Conservation (phyloP, 495 filamentous ascomycete species). For the Jackrogersella minutella region DNA sequence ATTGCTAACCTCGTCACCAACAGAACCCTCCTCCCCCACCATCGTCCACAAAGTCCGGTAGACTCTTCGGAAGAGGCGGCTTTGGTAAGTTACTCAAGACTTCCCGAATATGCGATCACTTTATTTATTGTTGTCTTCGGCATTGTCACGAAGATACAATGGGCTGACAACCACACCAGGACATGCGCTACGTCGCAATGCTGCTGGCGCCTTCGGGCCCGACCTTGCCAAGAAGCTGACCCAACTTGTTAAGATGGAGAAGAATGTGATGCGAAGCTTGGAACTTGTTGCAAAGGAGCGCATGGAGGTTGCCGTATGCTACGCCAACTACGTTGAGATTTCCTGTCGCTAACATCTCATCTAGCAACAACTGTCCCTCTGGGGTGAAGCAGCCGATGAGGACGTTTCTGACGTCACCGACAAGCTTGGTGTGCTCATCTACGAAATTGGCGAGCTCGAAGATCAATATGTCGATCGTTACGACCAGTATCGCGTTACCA, state of each 20-base stretch:
- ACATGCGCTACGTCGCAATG: constrained; percentile 90
- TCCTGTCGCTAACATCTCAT: constrained; percentile 41
- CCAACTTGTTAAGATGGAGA: constrained; percentile 99
- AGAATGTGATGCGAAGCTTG: constrained; percentile 99
- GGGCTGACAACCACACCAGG: constrained; percentile 60
- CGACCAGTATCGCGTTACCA: constrained; percentile 98
- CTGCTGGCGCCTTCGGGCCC: constrained; percentile 93
- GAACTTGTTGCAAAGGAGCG: constrained; percentile 93
- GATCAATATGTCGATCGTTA: constrained; percentile 98
- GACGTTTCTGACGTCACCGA: constrained; percentile 99
- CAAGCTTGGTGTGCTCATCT: constrained; percentile 96
- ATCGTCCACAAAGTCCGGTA: constrained; percentile 86
- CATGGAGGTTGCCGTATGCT: constrained; percentile 94
- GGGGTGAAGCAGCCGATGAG: constrained; percentile 96
- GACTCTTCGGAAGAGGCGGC: constrained; percentile 85
- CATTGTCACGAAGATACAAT: neutral
- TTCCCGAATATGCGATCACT: neutral
- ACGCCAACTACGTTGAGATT: neutral
- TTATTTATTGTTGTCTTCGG: neutral
- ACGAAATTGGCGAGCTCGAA: constrained; percentile 98
- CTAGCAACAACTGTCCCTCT: constrained; percentile 97
- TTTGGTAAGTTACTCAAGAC: constrained; percentile 66
- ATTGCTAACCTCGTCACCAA: constrained; percentile 39
- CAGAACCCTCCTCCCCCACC: constrained; percentile 93
- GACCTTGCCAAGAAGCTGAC: constrained; percentile 97